These are phyloP conservation scores for Lolium rigidum DNA, from an alignment of 176 grass and related monocot species.

Conservation along the genomic window DNA sequence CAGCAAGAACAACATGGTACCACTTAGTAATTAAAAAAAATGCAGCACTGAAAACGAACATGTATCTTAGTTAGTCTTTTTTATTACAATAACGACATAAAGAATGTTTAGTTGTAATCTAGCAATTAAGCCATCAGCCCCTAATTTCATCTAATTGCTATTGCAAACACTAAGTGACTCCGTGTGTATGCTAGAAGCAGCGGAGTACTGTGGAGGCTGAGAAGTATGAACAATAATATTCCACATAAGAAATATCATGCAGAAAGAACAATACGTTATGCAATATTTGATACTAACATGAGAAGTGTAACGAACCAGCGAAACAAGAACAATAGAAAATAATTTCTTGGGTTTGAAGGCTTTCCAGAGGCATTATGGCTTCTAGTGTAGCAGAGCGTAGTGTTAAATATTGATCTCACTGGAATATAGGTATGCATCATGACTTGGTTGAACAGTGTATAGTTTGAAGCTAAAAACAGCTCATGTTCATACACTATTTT, in stretches of 20 bases:
- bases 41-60: slow-evolving; percentile 5
- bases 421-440: not conserved
- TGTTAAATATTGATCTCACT: not conserved
- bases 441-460: slow-evolving; percentile 3
- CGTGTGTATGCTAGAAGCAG: not conserved
- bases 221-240: slow-evolving; percentile 19
- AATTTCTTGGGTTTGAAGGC: not conserved
- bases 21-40: not conserved
- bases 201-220: not conserved
- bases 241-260: slow-evolving; percentile 4
- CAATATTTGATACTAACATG: not conserved
- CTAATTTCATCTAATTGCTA: slow-evolving; percentile 1
- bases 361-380: not conserved
- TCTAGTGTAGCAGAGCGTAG: not conserved
- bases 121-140: not conserved
- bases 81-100: slow-evolving; percentile 16
- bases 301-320: not conserved
- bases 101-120: not conserved
- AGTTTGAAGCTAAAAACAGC: slow-evolving; percentile 2
- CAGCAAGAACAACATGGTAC: slow-evolving; percentile 8
- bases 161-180: not conserved
- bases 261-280: slow-evolving; percentile 13
- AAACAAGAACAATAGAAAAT: slow-evolving; percentile 7
- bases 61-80: not conserved
- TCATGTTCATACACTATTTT: slow-evolving; percentile 15